These are phyloP conservation scores for Podospora comata DNA, from an alignment of 495 filamentous ascomycete species.

Conservation along the genomic window DNA sequence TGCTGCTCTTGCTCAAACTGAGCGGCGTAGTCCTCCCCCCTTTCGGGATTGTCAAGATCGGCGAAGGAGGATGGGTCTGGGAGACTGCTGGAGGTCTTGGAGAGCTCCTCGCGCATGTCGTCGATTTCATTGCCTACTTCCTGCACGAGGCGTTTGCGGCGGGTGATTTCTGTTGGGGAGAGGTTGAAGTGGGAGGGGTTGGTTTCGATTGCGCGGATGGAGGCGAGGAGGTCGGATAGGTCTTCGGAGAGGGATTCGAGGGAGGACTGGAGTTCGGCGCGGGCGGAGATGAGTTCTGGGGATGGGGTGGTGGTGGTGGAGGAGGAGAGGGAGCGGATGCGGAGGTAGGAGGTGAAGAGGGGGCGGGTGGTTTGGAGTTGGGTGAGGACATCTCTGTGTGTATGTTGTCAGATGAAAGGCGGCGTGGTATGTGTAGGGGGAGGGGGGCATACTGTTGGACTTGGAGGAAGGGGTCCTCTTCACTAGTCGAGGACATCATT, in stretches of 20 bases:
- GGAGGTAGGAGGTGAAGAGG: conserved; percentile 91
- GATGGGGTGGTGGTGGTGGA: conserved; percentile 47
- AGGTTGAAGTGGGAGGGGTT: conserved; percentile 89
- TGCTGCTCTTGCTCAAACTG: conserved; percentile 92
- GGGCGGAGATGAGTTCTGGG: conserved; percentile 83
- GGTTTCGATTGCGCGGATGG: conserved; percentile 81
- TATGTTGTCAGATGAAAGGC: background rate
- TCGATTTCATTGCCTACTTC: conserved; percentile 87
- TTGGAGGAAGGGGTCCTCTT: conserved; percentile 88
- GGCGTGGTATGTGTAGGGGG: background rate
- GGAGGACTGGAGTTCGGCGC: conserved; percentile 73
- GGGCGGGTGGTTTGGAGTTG: conserved; percentile 75
- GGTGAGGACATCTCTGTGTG: conserved; percentile 72
- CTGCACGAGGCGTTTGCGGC: conserved; percentile 77
- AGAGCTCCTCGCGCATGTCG: conserved; percentile 80
- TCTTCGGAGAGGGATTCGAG: conserved; percentile 78
- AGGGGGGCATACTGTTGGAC: conserved; percentile 68
- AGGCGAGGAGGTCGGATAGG: conserved; percentile 82
- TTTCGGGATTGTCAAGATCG: conserved; percentile 31
- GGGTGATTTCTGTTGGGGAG: conserved; percentile 74
- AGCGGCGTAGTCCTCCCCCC: conserved; percentile 61
- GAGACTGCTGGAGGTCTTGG: conserved; percentile 45
- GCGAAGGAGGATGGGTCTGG: conserved; percentile 71
- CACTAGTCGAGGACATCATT: conserved; percentile 70
- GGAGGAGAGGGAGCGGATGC: conserved; percentile 78